Conservation (phyloP, 2,329 filamentous ascomycete species). For the Elsinoe fawcettii region DNA sequence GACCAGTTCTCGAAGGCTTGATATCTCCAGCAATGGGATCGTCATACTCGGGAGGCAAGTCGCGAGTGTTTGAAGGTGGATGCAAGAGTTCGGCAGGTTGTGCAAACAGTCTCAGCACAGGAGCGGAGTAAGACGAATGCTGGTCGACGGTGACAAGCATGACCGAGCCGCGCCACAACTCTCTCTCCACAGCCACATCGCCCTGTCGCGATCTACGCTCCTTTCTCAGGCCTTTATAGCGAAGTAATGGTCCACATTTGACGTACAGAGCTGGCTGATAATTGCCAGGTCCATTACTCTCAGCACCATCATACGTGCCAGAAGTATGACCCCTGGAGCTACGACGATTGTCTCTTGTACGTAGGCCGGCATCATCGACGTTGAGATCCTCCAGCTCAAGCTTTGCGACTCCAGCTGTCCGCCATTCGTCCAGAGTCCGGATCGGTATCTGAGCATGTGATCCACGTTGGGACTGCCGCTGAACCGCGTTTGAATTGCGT, state of each 20-base stretch:
- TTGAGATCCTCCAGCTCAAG: constrained; percentile 38
- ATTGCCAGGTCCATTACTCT: constrained; percentile 56
- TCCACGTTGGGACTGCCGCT: background rate
- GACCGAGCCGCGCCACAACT: constrained; percentile 86
- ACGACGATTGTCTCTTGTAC: constrained; percentile 25
- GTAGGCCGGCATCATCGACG: constrained; percentile 27
- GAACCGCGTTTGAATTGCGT: background rate
- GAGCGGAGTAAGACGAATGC: constrained; percentile 76
- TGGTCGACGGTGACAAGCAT: constrained; percentile 92
- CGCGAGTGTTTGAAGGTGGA: constrained; percentile 51
- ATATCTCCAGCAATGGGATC: constrained; percentile 83
- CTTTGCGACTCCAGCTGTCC: constrained; percentile 32
- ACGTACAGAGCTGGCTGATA: constrained; percentile 81
- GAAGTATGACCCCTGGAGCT: background rate
- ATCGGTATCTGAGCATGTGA: background rate
- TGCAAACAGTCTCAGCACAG: constrained; percentile 74
- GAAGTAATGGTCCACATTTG: constrained; percentile 81
- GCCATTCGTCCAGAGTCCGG: constrained; percentile 32
- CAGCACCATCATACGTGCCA: constrained; percentile 48
- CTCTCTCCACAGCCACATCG: constrained; percentile 48
- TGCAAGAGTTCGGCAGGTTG: constrained; percentile 78
- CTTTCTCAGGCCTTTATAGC: constrained; percentile 75
- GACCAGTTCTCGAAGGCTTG: constrained; percentile 75
- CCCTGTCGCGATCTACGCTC: constrained; percentile 37
- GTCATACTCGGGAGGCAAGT: constrained; percentile 70